phyloP scores from a whole-genome alignment of 1,284 basidiomycete species.

The Ustilago bromivora region DNA sequence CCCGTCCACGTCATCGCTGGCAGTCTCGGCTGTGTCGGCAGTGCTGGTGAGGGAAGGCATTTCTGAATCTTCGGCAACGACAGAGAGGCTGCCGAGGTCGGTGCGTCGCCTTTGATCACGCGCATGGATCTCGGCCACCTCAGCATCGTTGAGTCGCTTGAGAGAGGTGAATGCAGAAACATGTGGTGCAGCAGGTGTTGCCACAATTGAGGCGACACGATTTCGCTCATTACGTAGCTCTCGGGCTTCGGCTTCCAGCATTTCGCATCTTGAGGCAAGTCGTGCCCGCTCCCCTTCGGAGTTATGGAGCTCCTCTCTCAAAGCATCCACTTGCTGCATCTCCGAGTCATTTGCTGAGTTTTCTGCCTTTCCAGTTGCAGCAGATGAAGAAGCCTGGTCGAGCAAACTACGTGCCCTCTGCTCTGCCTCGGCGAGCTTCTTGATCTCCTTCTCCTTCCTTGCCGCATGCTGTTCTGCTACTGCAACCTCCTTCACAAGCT shows the following conservation, averaged over 20 bases:
- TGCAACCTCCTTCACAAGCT: slow-evolving; percentile 34
- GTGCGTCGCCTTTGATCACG: slow-evolving; percentile 32
- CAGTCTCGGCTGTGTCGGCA: slow-evolving; percentile 13
- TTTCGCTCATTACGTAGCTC: slow-evolving; percentile 34
- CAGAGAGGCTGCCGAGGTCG: slow-evolving; percentile 25
- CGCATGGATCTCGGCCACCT: slow-evolving; percentile 41
- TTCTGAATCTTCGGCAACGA: slow-evolving; percentile 33
- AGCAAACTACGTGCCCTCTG: slow-evolving; percentile 22
- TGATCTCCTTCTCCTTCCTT: slow-evolving; percentile 39
- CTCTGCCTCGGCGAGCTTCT: slow-evolving; percentile 34
- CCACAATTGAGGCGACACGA: slow-evolving; percentile 7
- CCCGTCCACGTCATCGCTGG: slow-evolving; percentile 14
- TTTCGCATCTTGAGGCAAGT: slow-evolving; percentile 21
- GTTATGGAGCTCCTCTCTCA: slow-evolving; percentile 15
- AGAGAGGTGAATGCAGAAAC: slow-evolving; percentile 15
- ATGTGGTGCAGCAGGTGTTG: not conserved
- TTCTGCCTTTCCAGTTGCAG: not conserved
- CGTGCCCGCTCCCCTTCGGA: slow-evolving; percentile 19
- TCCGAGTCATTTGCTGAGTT: not conserved
- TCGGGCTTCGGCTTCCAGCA: slow-evolving; percentile 31
- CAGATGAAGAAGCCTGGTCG: slow-evolving; percentile 22
- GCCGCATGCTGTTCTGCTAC: slow-evolving; percentile 28
- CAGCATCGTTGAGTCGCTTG: slow-evolving; percentile 27
- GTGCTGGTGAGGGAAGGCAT: slow-evolving; percentile 19
- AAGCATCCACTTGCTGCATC: slow-evolving; percentile 14